Percentiles rank a stretch among this genome's conserved stretches.
Conservation (phyloP, 2,329 filamentous ascomycete genomes). For the Fusarium udum region DNA sequence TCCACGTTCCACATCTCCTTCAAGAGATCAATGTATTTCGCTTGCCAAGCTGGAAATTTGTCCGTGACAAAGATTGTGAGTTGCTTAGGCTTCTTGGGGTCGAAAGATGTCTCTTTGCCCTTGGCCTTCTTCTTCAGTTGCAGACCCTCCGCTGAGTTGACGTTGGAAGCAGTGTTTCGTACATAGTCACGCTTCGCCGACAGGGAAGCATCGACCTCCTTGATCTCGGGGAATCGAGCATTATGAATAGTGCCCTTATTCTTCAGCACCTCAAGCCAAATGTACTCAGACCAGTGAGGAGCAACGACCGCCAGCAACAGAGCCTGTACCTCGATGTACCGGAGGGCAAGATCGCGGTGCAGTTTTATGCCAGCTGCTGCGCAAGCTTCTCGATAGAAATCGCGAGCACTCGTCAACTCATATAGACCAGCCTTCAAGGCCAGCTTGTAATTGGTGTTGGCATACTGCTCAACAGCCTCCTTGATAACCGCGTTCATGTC, state of each 20-base stretch:
- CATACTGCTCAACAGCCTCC: conserved; percentile 82
- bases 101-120: conserved; percentile 85
- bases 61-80: conserved; percentile 85
- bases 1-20: conserved; percentile 72
- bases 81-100: conserved; percentile 92
- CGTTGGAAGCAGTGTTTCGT: conserved; percentile 76
- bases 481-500: conserved; percentile 87
- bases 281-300: conserved; percentile 93
- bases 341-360: conserved; percentile 81
- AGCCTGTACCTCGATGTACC: conserved; percentile 88
- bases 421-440: conserved; percentile 89
- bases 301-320: conserved; percentile 84
- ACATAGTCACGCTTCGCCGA: conserved; percentile 87
- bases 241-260: conserved; percentile 81
- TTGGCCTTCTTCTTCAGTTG: conserved; percentile 92
- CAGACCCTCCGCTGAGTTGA: conserved; percentile 80
- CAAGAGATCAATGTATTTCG: conserved; percentile 85
- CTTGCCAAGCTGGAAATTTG: conserved; percentile 89
- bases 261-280: conserved; percentile 91
- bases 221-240: conserved; percentile 66
- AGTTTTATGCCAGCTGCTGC: conserved; percentile 82
- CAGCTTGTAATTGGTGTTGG: conserved; percentile 78
- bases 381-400: conserved; percentile 88
- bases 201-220: conserved; percentile 71
- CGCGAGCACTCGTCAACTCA: conserved; percentile 87